Evolutionary conservation across 345 rosid genomes (phyloP), one percentile per base, ranked within the genome.

Genomic region (Crucihimalaya himalaica): DNA sequence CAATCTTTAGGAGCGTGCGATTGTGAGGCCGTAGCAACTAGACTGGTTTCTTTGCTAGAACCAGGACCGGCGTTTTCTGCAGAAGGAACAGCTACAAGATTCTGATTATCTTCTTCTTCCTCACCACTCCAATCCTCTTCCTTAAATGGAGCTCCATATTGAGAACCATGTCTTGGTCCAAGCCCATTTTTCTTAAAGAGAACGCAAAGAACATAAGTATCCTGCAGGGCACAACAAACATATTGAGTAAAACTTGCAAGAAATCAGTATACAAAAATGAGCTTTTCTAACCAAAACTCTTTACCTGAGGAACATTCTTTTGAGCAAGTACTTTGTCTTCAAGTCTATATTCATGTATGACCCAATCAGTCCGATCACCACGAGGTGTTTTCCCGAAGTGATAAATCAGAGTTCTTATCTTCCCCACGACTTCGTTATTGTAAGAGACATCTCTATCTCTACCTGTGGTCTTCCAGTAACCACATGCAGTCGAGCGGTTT

Each of bases 381-480:
- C 60, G 52, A 9, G 84, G 86, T 3, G 78, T 81, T 80, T 80
- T 83, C 8, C 92, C 93, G 6, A 0, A 66, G 50, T 91, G 87
- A 56, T 83, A 94, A 72, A 94, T 56, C 68, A 94, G 62, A 21
- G 88, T 89, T 68, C 77, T 91, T 6, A 68, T 89, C 86, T 34
- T 89, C 8, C 98, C 98, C 2, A 80, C 86, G 15, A 73, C 63
- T 37, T 76, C 77, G 6, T 63, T 15, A 15, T 83, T 79, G 74
- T 83, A 63, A 5, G 27, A 39, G 42, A 94, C 91, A 47, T 61
- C 9, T 29, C 85, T 85, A 29, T 91, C 98, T 10, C 82, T 88
- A 18, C 97, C 98, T 0, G 95, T 83, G 34, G 85, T 72, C 78
- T 87, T 91, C 98, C 98, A 94, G 55, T 27, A 91, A 13, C 96